These are phyloP conservation scores for Ganoderma meredithae DNA, from an alignment of 1,284 basidiomycete genomes.

Conservation along the genomic window DNA sequence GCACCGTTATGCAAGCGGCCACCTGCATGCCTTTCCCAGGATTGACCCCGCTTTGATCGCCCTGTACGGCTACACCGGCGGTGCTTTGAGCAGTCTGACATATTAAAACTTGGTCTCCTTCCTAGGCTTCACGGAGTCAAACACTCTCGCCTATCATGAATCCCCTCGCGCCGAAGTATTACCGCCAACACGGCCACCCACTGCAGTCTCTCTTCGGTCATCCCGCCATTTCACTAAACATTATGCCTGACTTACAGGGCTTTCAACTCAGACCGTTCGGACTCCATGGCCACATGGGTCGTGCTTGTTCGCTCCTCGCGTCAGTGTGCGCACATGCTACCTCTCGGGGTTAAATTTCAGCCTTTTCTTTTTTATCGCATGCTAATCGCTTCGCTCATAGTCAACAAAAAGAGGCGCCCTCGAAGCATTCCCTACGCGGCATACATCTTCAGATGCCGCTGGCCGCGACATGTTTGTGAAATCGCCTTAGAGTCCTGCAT, in stretches of 20 bases:
- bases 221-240: neutral
- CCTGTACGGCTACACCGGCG: neutral
- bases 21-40: neutral
- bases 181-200: neutral
- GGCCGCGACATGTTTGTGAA: too few relatives aligned
- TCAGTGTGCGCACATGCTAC: neutral
- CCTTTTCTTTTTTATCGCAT: neutral
- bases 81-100: neutral
- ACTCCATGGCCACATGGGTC: neutral
- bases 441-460: too few relatives aligned
- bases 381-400: neutral
- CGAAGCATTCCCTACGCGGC: neutral
- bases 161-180: neutral
- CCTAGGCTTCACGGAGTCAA: constrained; percentile 5
- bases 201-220: neutral
- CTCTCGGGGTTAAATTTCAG: neutral
- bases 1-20: neutral
- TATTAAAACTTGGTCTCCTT: neutral
- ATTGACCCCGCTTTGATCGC: neutral
- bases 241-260: neutral
- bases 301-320: neutral
- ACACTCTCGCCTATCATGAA: neutral
- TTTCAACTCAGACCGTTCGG: neutral
- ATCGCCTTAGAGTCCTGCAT: too few relatives aligned
- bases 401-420: neutral